Base-by-base conservation (phyloP, 768 basidiomycete species). In the Calvatia gigantea region DNA sequence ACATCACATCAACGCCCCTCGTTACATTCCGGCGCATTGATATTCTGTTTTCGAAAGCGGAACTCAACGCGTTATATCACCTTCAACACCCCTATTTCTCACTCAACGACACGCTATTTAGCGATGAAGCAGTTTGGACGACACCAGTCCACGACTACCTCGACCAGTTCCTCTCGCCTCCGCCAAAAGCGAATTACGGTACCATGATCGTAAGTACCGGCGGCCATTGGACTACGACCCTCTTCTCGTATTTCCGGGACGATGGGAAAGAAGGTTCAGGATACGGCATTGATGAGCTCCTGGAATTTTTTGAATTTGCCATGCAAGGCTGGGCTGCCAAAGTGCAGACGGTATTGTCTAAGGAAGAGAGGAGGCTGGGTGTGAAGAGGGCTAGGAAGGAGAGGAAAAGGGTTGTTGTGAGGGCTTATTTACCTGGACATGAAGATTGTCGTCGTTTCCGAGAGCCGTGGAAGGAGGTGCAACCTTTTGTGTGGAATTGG, bases 1-100 rank as follows among this genome's bases (percentile, higher is more conserved):
- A 82, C 57, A 73, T 87, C 53, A 69, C 73, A 11, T 61, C 62
- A 19, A 88, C 86, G 0, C 85, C 86, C 2, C 79, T 88, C 29
- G 80, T 82, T 21, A 80, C 81, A 5, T 88, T 87, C 73, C 77
- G 84, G 32, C 77, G 86, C 7, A 74, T 86, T 51, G 86, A 88
- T 62, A 70, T 88, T 3, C 73, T 88, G 3, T 66, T 81, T 41
- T 74, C 74, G 11, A 64, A 74, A 38, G 68, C 74, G 1, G 81
- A 84, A 48, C 72, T 88, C 5, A 66, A 70, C 9, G 62, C 67
- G 0, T 62, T 87, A 14, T 79, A 85, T 63, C 59, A 66, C 32
- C 55, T 60, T 15, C 62, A 70, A 21, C 73, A 77, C 38, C 67
- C 71, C 2, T 29, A 64, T 17, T 12, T 62, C 65, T 47, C 47